A percentile compares a stretch with the other conserved stretches of the same genome.
These are phyloP conservation scores for Miscanthus lutarioriparius DNA, from an alignment of 176 grass and related monocot species.

Conservation along the genomic window DNA sequence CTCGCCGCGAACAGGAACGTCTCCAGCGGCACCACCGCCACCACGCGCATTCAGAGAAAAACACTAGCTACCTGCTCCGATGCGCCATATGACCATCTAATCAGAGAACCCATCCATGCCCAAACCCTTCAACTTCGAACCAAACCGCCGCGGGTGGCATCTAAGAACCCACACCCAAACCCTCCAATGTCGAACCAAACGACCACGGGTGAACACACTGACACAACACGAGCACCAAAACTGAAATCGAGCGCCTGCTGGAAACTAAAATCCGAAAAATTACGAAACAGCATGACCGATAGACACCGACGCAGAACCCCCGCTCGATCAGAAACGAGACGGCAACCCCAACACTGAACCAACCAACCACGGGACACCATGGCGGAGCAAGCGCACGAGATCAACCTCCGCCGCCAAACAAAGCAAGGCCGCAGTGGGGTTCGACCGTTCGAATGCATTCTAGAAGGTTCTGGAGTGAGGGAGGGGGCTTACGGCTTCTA, in stretches of 20 bases:
- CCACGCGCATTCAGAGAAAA: too few relatives aligned
- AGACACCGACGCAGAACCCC: neutral
- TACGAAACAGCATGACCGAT: neutral
- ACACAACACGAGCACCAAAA: neutral
- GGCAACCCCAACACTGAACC: neutral
- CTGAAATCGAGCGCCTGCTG: neutral
- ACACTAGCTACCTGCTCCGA: neutral
- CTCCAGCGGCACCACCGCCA: too few relatives aligned
- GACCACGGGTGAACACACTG: neutral
- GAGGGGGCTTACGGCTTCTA: conserved; percentile 21
- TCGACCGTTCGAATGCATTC: neutral
- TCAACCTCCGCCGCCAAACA: neutral
- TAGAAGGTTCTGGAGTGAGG: conserved; percentile 21
- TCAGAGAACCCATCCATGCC: neutral
- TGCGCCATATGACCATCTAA: neutral
- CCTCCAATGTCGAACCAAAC: conserved; percentile 21
- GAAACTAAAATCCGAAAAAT: neutral
- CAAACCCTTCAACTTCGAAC: neutral
- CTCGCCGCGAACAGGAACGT: too few relatives aligned
- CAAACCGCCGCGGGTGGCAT: neutral
- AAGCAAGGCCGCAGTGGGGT: neutral
- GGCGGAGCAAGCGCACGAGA: neutral
- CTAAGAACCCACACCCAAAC: neutral
- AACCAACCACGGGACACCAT: neutral
- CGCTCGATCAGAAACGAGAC: conserved; percentile 2